Base-by-base conservation (phyloP, 2,329 filamentous ascomycete species). In the Fusarium humuli region DNA sequence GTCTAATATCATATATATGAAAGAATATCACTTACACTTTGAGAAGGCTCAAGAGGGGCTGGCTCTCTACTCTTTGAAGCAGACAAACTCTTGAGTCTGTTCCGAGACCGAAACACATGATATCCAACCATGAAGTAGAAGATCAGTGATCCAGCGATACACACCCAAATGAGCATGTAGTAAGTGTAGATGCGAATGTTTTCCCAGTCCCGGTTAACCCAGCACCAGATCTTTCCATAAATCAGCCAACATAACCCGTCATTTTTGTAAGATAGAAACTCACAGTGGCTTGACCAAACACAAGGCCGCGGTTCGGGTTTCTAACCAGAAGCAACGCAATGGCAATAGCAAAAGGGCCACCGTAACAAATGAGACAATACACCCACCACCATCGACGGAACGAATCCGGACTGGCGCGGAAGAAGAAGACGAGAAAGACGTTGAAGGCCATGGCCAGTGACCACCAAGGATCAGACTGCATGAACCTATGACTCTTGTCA, bases 391-490 rank as follows among this genome's bases (percentile, higher is more conserved):
- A 92, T 48, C 86, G 86, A n/a, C 87, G 85, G 75, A 94, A 94
- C 54, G 91, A 90, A 10, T 90, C 90, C 1, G 87, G 86, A 48
- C 83, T 87, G 49, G 85, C 83, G n/a, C 85, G 83, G 70, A 85
- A 85, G 79, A 88, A 89, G 77, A 89, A 89, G 62, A 89, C 87
- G 54, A 94, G 85, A 73, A 91, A 92, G 67, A 95, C 92, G 75
- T 95, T 96, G 76, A 91, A 84, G 5, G 92, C 92, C 92, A 96
- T 95, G 69, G 91, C 91, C 57, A 94, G 87, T 0, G 91, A 92
- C 92, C 90, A 94, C 81, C 92, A 86, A 0, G 90, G 89, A 79
- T 93, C 91, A 7, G 90, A 91, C 70, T 91, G 90, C 87, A 92
- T 91, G 78, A 93, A 94, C 88, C 90, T 93, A 8, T n/a, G 10